Evolutionary conservation across 75 land plant genomes (phyloP).

Genomic region (Isoetes taiwanensis): DNA sequence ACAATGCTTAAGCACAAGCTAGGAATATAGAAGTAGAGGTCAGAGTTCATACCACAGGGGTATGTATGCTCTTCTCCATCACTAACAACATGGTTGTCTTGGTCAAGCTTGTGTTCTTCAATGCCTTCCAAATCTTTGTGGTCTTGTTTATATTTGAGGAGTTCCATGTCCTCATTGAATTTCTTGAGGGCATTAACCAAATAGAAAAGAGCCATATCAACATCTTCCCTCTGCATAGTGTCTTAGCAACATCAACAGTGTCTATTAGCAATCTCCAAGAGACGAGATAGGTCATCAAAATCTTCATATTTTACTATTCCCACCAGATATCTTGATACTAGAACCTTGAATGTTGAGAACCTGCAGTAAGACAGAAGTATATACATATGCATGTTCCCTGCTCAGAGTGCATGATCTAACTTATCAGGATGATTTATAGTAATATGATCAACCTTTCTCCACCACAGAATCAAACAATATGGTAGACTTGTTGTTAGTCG

Average conservation of each 20-base stretch:
- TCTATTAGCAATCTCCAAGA: not conserved
- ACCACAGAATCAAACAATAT: constrained; percentile 18
- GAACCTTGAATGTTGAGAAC: not conserved
- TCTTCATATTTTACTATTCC: not conserved
- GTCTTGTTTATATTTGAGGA: too few relatives aligned
- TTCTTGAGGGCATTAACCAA: not conserved
- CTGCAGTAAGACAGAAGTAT: constrained; percentile 1
- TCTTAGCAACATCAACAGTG: not conserved
- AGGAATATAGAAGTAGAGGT: too few relatives aligned
- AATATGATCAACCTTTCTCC: not conserved
- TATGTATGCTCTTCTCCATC: too few relatives aligned
- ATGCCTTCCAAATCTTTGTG: too few relatives aligned
- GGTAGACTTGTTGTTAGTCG: constrained; percentile 14
- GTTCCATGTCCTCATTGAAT: not conserved
- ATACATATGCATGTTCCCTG: not conserved
- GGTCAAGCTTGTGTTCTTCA: too few relatives aligned
- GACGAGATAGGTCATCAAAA: not conserved
- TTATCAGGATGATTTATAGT: not conserved
- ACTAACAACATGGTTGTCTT: too few relatives aligned
- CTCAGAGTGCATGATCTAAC: not conserved
- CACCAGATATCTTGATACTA: not conserved
- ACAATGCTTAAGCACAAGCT: too few relatives aligned
- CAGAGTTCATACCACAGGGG: too few relatives aligned
- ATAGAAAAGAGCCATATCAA: not conserved
- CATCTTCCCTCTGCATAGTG: not conserved